Conservation (phyloP, 129 eudicot species). For the Flaveria sonorensis region DNA sequence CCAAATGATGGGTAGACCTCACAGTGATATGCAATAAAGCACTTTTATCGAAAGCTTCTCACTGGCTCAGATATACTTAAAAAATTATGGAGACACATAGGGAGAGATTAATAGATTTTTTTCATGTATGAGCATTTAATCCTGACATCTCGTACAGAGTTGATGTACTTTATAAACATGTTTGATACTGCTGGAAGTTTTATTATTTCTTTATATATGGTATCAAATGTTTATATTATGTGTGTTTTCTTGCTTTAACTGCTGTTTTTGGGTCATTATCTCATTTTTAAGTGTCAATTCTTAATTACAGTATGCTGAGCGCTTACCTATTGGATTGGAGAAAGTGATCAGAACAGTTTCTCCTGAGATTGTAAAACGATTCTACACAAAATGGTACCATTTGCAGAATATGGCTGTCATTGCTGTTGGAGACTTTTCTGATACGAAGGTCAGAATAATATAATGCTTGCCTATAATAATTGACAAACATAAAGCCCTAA, state of each 20-base stretch:
- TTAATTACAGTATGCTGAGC: slow-evolving; percentile 79
- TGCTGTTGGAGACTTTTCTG: slow-evolving; percentile 92
- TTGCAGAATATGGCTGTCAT: slow-evolving; percentile 87
- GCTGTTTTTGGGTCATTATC: slow-evolving; percentile 17
- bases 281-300: slow-evolving; percentile 3
- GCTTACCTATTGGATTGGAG: slow-evolving; percentile 87
- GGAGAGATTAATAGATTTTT: slow-evolving; percentile 1
- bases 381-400: slow-evolving; percentile 84
- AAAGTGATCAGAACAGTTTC: slow-evolving; percentile 82
- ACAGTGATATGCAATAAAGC: background rate
- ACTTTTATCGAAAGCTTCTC: background rate
- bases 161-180: background rate
- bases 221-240: background rate
- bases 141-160: slow-evolving; percentile 6
- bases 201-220: slow-evolving; percentile 13
- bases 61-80: background rate
- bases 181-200: slow-evolving; percentile 18
- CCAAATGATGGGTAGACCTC: background rate
- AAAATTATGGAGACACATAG: background rate
- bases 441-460: slow-evolving; percentile 65
- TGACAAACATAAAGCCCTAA: background rate
- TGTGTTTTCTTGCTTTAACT: slow-evolving; percentile 16
- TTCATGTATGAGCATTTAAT: slow-evolving; percentile 10
- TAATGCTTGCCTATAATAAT: slow-evolving; percentile 8
- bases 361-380: slow-evolving; percentile 64